Evolutionary conservation across 2,329 filamentous ascomycete species (phyloP).

Genomic region (Penicillium sp.): DNA sequence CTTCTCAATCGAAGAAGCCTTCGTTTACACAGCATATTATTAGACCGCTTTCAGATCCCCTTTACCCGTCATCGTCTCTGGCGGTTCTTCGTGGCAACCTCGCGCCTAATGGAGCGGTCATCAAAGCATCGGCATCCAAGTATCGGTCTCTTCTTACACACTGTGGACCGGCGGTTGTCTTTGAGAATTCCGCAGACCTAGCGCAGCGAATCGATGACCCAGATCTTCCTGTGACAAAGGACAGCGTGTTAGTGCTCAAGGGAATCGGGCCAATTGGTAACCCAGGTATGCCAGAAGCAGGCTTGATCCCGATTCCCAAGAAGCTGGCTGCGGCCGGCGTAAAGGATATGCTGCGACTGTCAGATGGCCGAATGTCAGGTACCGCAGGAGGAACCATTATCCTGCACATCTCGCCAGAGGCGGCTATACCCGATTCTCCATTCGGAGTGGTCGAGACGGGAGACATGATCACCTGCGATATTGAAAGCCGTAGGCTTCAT

Average conservation of each 20-base stretch:
- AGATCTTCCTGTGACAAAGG: conserved; percentile 40
- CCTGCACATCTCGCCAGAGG: conserved; percentile 52
- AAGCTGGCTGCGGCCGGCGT: conserved; percentile 48
- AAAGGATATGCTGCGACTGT: conserved; percentile 51
- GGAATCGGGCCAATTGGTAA: conserved; percentile 50
- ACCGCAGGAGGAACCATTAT: conserved; percentile 54
- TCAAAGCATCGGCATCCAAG: conserved; percentile 51
- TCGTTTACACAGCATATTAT: conserved; percentile 43
- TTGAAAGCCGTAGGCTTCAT: conserved; percentile 41
- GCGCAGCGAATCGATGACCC: conserved; percentile 46
- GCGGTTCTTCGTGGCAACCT: conserved; percentile 48
- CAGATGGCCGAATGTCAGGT: conserved; percentile 53
- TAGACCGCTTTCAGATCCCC: conserved; percentile 42
- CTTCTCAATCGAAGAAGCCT: conserved; percentile 40
- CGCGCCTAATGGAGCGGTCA: conserved; percentile 47
- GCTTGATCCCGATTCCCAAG: conserved; percentile 49
- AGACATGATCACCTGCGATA: conserved; percentile 47
- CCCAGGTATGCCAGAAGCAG: conserved; percentile 52
- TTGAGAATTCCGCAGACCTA: conserved; percentile 47
- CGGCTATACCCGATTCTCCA: conserved; percentile 45
- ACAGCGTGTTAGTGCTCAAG: conserved; percentile 48
- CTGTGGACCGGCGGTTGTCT: conserved; percentile 46
- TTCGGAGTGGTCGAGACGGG: conserved; percentile 49
- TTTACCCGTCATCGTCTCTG: conserved; percentile 46
- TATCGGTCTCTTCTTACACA: conserved; percentile 44